Evolutionary conservation across 768 basidiomycete species (phyloP).

Genomic region (Russula earlei): DNA sequence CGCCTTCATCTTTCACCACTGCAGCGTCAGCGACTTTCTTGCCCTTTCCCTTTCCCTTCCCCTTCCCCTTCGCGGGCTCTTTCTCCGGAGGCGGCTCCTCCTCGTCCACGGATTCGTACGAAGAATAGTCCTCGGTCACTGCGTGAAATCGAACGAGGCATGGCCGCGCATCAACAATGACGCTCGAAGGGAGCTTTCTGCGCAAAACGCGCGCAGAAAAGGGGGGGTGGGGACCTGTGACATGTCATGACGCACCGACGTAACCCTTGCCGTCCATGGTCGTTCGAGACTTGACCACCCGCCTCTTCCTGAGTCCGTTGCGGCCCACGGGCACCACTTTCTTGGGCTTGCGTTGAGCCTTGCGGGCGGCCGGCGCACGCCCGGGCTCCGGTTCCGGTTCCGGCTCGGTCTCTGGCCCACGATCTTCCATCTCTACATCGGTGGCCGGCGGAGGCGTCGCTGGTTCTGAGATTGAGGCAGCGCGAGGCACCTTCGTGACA

Average conservation of each 20-base stretch:
- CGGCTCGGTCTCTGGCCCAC: slow-evolving; percentile 1
- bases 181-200: background rate
- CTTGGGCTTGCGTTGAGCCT: slow-evolving; percentile 36
- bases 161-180: slow-evolving; percentile 3
- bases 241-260: slow-evolving; percentile 39
- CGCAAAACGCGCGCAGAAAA: background rate
- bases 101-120: slow-evolving; percentile 69
- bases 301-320: slow-evolving; percentile 70
- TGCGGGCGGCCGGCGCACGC: slow-evolving; percentile 25
- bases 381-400: slow-evolving; percentile 20
- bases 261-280: slow-evolving; percentile 61
- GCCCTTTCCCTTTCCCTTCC: slow-evolving; percentile 15
- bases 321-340: slow-evolving; percentile 61
- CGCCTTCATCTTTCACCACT: slow-evolving; percentile 1
- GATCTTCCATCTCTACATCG: slow-evolving; percentile 24
- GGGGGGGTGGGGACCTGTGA: background rate
- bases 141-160: background rate
- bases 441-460: slow-evolving; percentile 18
- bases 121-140: slow-evolving; percentile 75
- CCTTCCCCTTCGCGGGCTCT: slow-evolving; percentile 14
- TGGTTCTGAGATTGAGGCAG: slow-evolving; percentile 7
- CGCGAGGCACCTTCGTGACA: slow-evolving; percentile 14
- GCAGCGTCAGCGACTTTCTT: slow-evolving; percentile 7
- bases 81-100: slow-evolving; percentile 32
- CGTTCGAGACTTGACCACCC: slow-evolving; percentile 49